Evolutionary conservation across 768 basidiomycete species (phyloP).

Genomic region (Mycena vulgaris): DNA sequence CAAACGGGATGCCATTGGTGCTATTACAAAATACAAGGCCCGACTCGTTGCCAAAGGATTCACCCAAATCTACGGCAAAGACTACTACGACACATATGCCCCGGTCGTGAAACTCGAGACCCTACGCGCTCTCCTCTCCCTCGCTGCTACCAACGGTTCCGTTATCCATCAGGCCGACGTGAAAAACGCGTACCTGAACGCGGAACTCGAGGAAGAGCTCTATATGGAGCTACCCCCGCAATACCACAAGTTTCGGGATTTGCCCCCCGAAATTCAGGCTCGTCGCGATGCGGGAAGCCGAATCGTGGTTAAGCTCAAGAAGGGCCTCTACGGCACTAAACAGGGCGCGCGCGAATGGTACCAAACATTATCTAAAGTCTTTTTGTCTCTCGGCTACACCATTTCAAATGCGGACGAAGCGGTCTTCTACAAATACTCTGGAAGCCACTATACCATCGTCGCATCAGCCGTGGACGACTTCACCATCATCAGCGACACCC

Average conservation of each 20-base stretch:
- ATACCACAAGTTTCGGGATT: slow-evolving; percentile 35
- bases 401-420: slow-evolving; percentile 34
- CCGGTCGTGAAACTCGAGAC: slow-evolving; percentile 45
- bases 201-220: slow-evolving; percentile 45
- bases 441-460: slow-evolving; percentile 30
- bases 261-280: slow-evolving; percentile 37
- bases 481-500: slow-evolving; percentile 42
- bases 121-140: slow-evolving; percentile 40
- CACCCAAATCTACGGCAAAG: slow-evolving; percentile 53
- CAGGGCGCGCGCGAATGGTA: slow-evolving; percentile 52
- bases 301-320: slow-evolving; percentile 26
- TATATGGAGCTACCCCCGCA: slow-evolving; percentile 46
- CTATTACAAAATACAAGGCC: slow-evolving; percentile 52
- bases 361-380: slow-evolving; percentile 31
- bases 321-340: slow-evolving; percentile 34
- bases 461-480: slow-evolving; percentile 42
- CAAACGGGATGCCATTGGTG: slow-evolving; percentile 38
- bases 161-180: slow-evolving; percentile 28
- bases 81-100: slow-evolving; percentile 52
- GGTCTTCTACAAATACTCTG: slow-evolving; percentile 32
- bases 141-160: slow-evolving; percentile 23
- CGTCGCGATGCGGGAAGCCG: slow-evolving; percentile 57
- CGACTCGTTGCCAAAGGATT: slow-evolving; percentile 58
- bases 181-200: slow-evolving; percentile 44
- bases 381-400: slow-evolving; percentile 20